Evolutionary conservation across 2,329 filamentous ascomycete species (phyloP), one percentile per base, ranked within the genome.

Genomic region (Coniochaeta sp.): DNA sequence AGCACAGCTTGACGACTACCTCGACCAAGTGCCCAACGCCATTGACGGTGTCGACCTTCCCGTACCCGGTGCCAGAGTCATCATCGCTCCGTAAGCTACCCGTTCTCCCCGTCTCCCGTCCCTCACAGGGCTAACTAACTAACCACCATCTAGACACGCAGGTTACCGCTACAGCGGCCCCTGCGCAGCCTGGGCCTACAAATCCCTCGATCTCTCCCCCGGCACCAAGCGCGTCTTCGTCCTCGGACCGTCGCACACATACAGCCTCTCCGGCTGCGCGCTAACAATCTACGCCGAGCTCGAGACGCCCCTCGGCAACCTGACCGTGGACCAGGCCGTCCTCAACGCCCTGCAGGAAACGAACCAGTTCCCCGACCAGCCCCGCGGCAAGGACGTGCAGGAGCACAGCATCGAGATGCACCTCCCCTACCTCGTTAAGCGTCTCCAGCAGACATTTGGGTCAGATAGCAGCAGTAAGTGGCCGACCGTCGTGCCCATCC

Each of bases 381-480:
- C 79, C 1, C 69, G 67, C 16, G 62, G 72, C 4, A 75, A 83
- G 6, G 94, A 99, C 62, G 81, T 90, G 55, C 78, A 81, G 5
- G 94, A 99, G 69, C 94, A 99, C 69, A 96, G 89, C 49, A 79
- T 97, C 1, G 94, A 99, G 73, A 95, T 99, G 87, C 94, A 99
- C 60, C 77, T 97, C 8, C 92, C 94, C 0, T 96, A 95, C 63
- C 86, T 97, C 56, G 91, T 91, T 75, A 91, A 91, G 64, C 82
- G 88, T 50, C 76, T 83, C 2, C 62, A 77, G 49, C 71, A 75
- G 53, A 75, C 74, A 0, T 78, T 81, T 55, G 70, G 68, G 1
- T n/a, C n/a, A 6, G 70, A 74, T n/a, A 52, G 57, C 31, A 46
- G 35, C 32, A 52, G 46, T 16, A 52, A 77, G 4, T 89, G 87